Conservation (phyloP, 2,329 filamentous ascomycete species). For the Chrysoporthe austroafricana region DNA sequence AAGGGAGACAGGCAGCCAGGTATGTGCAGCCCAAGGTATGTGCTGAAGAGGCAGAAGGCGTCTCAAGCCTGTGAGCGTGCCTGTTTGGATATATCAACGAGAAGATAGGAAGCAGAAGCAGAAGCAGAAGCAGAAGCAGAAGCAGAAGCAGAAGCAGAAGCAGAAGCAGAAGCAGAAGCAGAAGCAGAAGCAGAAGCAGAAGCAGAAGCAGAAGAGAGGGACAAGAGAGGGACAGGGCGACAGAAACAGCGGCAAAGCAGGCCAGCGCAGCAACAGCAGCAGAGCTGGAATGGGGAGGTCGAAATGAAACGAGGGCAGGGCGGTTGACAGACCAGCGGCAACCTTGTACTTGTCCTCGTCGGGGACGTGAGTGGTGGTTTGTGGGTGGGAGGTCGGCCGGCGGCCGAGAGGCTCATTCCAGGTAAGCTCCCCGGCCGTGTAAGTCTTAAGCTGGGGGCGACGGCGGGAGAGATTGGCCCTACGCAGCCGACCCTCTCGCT, state of each 20-base stretch:
- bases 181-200: neutral
- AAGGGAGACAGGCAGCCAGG: too few relatives aligned
- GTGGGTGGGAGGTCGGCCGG: neutral
- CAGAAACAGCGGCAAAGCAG: neutral
- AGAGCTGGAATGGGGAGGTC: slow-evolving; percentile 1
- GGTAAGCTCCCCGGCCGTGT: neutral
- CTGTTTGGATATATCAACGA: slow-evolving; percentile 2
- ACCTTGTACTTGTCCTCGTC: slow-evolving; percentile 13
- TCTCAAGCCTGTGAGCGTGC: slow-evolving; percentile 2
- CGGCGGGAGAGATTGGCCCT: neutral
- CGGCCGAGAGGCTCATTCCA: slow-evolving; percentile 8
- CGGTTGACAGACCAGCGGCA: slow-evolving; percentile 15
- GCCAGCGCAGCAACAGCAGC: neutral
- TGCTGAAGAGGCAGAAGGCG: neutral
- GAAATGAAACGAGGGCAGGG: neutral
- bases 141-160: neutral
- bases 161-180: neutral
- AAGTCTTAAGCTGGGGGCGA: too few relatives aligned
- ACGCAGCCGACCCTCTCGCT: neutral
- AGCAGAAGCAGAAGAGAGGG: neutral
- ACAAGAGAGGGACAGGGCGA: slow-evolving; percentile 5
- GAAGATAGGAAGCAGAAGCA: neutral
- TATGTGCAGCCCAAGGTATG: too few relatives aligned
- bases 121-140: neutral
- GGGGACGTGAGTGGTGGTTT: slow-evolving; percentile 3